phyloP scores from a whole-genome alignment of 257 asterid species.

The Cynanchum wilfordii region DNA sequence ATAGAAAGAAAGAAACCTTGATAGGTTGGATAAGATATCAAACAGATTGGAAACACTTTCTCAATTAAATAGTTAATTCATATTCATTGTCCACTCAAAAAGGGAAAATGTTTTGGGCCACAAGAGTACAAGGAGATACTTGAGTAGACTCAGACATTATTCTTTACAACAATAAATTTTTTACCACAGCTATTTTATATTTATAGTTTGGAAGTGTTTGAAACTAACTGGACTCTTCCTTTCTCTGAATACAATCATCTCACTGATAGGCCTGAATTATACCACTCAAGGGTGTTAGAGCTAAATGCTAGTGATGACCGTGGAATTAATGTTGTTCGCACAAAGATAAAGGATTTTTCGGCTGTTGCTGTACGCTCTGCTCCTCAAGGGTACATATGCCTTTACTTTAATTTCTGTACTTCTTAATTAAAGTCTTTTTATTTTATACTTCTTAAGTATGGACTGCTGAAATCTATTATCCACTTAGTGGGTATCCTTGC shows the following conservation, averaged over 20 bases:
- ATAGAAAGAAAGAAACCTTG: not conserved
- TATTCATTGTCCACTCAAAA: too few species aligned
- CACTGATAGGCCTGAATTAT: conserved; percentile 68
- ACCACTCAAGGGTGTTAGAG: conserved; percentile 90
- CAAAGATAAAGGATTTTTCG: conserved; percentile 88
- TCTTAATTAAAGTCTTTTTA: not conserved
- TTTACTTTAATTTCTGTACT: not conserved
- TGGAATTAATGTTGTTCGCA: conserved; percentile 97
- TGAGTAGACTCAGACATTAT: too few species aligned
- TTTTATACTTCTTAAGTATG: conserved; percentile 16
- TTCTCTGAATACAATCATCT: conserved; percentile 1
- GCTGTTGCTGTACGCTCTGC: conserved; percentile 90
- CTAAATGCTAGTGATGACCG: conserved; percentile 99
- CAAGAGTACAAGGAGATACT: too few species aligned
- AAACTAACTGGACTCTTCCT: not conserved
- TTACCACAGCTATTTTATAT: too few species aligned
- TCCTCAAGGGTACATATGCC: conserved; percentile 50
- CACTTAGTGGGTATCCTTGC: conserved; percentile 80
- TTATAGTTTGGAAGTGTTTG: not conserved
- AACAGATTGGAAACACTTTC: too few species aligned
- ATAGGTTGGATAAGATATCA: too few species aligned
- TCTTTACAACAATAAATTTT: too few species aligned
- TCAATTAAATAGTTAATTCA: too few species aligned
- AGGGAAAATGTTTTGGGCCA: too few species aligned
- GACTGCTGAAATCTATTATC: conserved; percentile 18